Evolutionary conservation across 139 green algal species (phyloP), one percentile per base, ranked within the genome.

Genomic region (Chlorella sp.): DNA sequence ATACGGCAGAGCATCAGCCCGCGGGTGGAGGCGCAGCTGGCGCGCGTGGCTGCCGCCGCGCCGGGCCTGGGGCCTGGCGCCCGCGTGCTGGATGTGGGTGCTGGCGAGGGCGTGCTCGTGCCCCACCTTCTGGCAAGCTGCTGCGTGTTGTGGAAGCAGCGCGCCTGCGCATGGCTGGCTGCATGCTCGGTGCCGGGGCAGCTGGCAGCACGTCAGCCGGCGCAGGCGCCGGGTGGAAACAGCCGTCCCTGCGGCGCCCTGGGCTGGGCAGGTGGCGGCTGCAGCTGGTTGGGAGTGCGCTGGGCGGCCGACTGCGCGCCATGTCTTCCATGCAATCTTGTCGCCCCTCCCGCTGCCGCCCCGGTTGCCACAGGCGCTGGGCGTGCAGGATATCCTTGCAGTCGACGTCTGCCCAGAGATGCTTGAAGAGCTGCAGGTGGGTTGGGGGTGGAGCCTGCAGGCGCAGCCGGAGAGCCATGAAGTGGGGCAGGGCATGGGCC

Each of bases 21-120:
- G 15, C 55, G 53, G 27, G 70, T 78, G 6, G 71, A 83, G 7
- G 71, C 59, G n/a, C 45, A 69, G 64, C 80, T 93, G 15, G 31
- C 63, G 9, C 25, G 59, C 15, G 84, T 93, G 5, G 81, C 65
- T 0, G 59, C 33, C 0, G 8, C 59, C 0, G 55, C 87, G 6
- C 88, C 88, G 2, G 79, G 40, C 4, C 79, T 93, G 8, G 70
- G 63, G 0, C 62, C 83, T 3, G 60, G 23, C 58, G 87, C 61
- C 35, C 71, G 90, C 1, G 81, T 92, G 5, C 62, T 93, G 2
- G 88, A 92, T 66, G 90, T 89, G 1, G 90, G 88, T 42, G 80
- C 79, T n/a, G 89, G 88, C n/a, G 88, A 83, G 7, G 90, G 89
- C n/a, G 80, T 65, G 35, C 70, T 95, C 0, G 83, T 93, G 33